These are phyloP conservation scores for Eucalyptus erythrocorys DNA, from an alignment of 345 rosid species.

Conservation along the genomic window DNA sequence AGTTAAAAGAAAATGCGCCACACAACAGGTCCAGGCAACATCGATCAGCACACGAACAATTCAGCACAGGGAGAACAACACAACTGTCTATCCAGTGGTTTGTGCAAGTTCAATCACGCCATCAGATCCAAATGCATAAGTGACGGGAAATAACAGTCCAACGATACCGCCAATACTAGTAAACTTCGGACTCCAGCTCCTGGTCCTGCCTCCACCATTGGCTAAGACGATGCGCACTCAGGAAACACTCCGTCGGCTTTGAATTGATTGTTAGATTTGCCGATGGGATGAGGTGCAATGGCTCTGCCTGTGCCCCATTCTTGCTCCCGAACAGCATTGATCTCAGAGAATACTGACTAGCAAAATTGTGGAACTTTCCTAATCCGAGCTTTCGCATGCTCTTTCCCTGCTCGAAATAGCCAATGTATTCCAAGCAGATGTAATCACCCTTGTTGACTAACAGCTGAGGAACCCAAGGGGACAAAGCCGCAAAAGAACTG, in stretches of 20 bases:
- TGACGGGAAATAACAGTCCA: too few relatives aligned
- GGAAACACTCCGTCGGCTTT: neutral
- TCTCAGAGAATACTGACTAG: constrained; percentile 56
- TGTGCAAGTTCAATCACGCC: neutral
- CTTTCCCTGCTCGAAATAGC: constrained; percentile 67
- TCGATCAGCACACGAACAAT: neutral
- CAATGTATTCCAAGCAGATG: constrained; percentile 59
- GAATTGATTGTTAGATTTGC: constrained; percentile 44
- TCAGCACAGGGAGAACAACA: neutral
- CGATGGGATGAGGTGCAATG: constrained; percentile 68
- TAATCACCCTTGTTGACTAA: constrained; percentile 51
- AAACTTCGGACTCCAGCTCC: too few relatives aligned
- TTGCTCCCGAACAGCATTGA: constrained; percentile 34
- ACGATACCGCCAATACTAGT: too few relatives aligned
- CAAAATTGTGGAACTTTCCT: constrained; percentile 45
- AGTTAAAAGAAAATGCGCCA: neutral
- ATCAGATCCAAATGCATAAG: neutral
- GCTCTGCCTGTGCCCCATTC: constrained; percentile 41
- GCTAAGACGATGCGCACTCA: too few relatives aligned
- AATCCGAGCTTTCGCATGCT: constrained; percentile 66
- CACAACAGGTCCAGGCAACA: neutral
- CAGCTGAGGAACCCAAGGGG: constrained; percentile 53
- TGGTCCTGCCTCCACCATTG: too few relatives aligned
- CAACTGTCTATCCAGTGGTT: neutral
- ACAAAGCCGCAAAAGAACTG: constrained; percentile 39